Conservation (phyloP, 1,139 yeast species). For the Martiniozyma asiatica region DNA sequence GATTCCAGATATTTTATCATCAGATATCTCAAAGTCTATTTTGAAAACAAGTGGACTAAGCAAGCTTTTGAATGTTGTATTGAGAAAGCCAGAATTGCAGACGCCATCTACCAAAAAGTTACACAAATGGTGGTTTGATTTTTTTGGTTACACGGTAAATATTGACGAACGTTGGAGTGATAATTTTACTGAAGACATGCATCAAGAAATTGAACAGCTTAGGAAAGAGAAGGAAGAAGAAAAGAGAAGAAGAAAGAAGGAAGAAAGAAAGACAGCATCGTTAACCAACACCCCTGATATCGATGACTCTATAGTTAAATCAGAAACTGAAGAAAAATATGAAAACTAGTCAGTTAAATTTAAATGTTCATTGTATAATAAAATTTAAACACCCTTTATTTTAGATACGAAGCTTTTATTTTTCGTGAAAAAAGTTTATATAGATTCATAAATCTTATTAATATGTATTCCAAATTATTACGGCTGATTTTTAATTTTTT, state of each 20-base stretch:
- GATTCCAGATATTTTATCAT: slow-evolving; percentile 11
- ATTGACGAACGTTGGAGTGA: slow-evolving; percentile 19
- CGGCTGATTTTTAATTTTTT: too few species aligned
- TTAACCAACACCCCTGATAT: slow-evolving; percentile 5
- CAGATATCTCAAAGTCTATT: slow-evolving; percentile 17
- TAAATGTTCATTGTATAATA: background rate
- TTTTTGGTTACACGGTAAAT: slow-evolving; percentile 17
- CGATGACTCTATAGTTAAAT: slow-evolving; percentile 1
- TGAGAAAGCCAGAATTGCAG: slow-evolving; percentile 25
- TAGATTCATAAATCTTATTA: too few species aligned
- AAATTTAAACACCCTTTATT: too few species aligned
- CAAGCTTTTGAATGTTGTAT: slow-evolving; percentile 20
- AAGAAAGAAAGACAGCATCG: slow-evolving; percentile 8
- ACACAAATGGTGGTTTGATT: slow-evolving; percentile 14
- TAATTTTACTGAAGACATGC: slow-evolving; percentile 15
- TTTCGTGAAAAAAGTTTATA: too few species aligned
- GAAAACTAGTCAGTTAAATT: background rate
- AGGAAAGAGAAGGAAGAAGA: slow-evolving; percentile 10
- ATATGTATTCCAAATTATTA: too few species aligned
- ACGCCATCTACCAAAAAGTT: slow-evolving; percentile 13
- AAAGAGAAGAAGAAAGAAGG: slow-evolving; percentile 9
- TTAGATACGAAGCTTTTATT: too few species aligned
- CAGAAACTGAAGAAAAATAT: background rate
- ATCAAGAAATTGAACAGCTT: slow-evolving; percentile 11
- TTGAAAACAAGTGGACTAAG: slow-evolving; percentile 21